Evolutionary conservation across 75 land plant genomes (phyloP), one percentile per base, ranked within the genome.

Genomic region (Gnetum montanum): DNA sequence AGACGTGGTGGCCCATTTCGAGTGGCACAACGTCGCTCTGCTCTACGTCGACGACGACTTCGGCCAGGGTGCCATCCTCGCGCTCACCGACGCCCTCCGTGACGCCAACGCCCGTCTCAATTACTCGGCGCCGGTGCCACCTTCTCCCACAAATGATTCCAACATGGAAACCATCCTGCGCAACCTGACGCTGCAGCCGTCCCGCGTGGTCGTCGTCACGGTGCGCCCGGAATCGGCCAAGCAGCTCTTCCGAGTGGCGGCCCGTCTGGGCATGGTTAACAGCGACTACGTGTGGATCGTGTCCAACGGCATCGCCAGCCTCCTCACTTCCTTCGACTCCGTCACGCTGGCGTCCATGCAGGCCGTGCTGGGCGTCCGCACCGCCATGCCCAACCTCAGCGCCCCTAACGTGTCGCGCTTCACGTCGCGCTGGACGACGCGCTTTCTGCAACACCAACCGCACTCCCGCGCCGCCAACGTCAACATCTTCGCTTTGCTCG

Each of bases 241-340:
- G 28, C 23, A 12, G 57, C n/a, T 80, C 45, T 71, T 85, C 16
- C 38, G 67, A 13, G 80, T 67, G 46, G 84, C 84, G 29, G 43
- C 63, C 0, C 40, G 62, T 68, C 77, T 76, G 60, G 62, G 66
- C 18, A 85, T 85, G 89, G 51, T 81, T 78, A 63, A 46, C 11
- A 62, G 43, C 46, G 89, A 81, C 4, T 81, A 77, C 70, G 89
- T 74, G 8, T 85, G 89, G 89, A 81, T 85, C 22, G 89, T 74
- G 13, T 67, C 89, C 11, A 81, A 80, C 70, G 72, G 80, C 72
- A 71, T 80, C 3, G 44, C 78, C 8, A 52, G 70, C 13, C 34
- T 54, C 38, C 35, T 77, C 24, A 78, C 74, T 65, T 22, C 43
- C 15, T 53, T 65, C 4, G 60, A 76, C 44, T 44, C 66, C 3